Evolutionary conservation across 768 basidiomycete species (phyloP).

Genomic region (Pulveroboletus sp.): DNA sequence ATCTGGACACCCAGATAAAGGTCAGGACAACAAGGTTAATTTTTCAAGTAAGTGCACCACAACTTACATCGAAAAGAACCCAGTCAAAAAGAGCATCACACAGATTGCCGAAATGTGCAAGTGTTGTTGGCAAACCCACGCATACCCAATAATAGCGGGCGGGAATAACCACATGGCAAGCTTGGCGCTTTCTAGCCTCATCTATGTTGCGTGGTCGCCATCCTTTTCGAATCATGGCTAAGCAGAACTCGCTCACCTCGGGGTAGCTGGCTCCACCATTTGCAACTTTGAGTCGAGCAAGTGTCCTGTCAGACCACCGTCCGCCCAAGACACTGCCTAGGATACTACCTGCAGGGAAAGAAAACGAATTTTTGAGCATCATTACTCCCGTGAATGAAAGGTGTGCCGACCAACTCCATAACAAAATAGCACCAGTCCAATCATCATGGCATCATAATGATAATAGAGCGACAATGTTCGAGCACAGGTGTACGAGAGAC

Average conservation of each 20-base stretch:
- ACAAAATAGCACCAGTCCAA: constrained; percentile 73
- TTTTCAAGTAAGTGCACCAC: no score
- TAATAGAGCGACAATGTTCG: constrained; percentile 65
- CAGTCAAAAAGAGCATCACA: constrained; percentile 65
- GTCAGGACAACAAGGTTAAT: no score
- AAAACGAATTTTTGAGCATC: neutral
- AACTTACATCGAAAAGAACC: constrained; percentile 73
- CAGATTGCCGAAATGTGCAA: constrained; percentile 66
- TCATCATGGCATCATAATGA: constrained; percentile 60
- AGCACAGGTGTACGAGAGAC: constrained; percentile 69
- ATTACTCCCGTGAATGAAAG: no score
- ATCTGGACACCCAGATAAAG: no score
- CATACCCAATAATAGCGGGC: constrained; percentile 60
- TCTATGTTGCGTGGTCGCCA: no score
- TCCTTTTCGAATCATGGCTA: constrained; percentile 30
- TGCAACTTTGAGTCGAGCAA: constrained; percentile 37
- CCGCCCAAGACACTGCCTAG: constrained; percentile 56
- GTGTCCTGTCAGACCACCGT: constrained; percentile 51
- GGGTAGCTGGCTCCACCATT: constrained; percentile 52
- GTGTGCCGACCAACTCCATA: constrained; percentile 58
- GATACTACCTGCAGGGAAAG: constrained; percentile 38
- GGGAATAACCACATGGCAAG: constrained; percentile 54
- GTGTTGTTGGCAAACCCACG: constrained; percentile 66
- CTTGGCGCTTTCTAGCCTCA: constrained; percentile 65
- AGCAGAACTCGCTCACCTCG: constrained; percentile 67